Percentiles rank a stretch among this genome's conserved stretches.
Evolutionary conservation across 2,329 filamentous ascomycete species (phyloP).

Genomic region (Onygenales sp.): DNA sequence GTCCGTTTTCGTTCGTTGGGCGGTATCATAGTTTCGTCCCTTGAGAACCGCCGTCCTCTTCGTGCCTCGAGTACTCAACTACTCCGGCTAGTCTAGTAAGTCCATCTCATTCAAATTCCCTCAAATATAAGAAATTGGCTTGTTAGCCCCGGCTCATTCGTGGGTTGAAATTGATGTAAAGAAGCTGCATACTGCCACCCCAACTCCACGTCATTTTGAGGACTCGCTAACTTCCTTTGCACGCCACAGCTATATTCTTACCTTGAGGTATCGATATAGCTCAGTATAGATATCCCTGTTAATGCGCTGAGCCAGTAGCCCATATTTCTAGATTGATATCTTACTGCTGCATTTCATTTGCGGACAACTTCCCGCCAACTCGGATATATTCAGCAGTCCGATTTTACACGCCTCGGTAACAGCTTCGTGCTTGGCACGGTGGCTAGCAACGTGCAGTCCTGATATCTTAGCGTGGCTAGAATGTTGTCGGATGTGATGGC

Average conservation of each 20-base stretch:
- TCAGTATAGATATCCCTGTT: neutral
- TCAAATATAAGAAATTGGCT: no score
- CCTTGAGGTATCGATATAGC: neutral
- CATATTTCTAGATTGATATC: neutral
- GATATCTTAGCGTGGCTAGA: constrained; percentile 5
- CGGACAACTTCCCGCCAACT: constrained; percentile 14
- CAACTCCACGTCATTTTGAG: no score
- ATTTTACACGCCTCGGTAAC: neutral
- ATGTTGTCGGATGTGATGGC: constrained; percentile 32
- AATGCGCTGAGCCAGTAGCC: neutral
- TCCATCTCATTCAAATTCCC: no score
- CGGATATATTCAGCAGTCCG: constrained; percentile 3
- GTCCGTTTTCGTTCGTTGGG: no score
- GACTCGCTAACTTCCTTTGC: no score
- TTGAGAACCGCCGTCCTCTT: no score
- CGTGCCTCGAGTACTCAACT: no score
- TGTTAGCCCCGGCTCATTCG: no score
- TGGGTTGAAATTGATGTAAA: no score
- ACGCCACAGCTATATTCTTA: neutral
- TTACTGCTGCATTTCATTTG: neutral
- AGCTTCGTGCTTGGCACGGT: neutral
- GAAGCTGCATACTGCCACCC: no score
- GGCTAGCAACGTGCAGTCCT: neutral
- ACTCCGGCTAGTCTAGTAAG: no score
- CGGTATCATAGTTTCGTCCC: no score